Evolutionary conservation across 2,329 filamentous ascomycete genomes (phyloP).

Genomic region (Ceratocystis huliohia): DNA sequence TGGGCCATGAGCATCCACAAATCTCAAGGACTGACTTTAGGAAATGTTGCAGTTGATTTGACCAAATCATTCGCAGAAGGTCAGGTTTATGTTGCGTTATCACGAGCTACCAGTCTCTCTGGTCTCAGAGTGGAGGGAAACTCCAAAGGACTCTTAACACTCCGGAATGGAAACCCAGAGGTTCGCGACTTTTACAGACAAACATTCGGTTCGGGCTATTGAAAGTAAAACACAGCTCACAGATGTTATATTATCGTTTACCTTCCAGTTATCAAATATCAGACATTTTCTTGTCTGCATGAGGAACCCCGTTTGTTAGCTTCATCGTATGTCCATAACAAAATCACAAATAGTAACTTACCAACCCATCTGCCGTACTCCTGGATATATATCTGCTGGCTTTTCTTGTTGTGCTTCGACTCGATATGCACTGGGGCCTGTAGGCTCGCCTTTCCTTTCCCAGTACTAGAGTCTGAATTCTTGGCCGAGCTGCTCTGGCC

Average conservation of each 20-base stretch:
- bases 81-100: neutral
- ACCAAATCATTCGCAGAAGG: neutral
- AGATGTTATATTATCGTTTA: neutral
- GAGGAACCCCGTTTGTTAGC: neutral
- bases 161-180: neutral
- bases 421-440: neutral
- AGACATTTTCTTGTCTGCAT: neutral
- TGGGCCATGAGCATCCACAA: conserved; percentile 5
- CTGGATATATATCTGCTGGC: neutral
- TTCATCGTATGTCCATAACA: neutral
- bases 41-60: neutral
- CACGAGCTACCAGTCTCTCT: neutral
- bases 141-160: neutral
- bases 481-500: neutral
- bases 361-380: conserved; percentile 8
- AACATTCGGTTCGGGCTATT: neutral
- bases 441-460: neutral
- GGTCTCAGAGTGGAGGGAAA: neutral
- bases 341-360: neutral
- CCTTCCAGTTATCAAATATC: neutral
- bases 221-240: neutral
- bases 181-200: neutral
- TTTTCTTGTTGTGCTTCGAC: conserved; percentile 1
- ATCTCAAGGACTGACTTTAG: neutral
- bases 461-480: neutral